Evolutionary conservation across 2,329 filamentous ascomycete species (phyloP).

Genomic region (Fusarium sp.): DNA sequence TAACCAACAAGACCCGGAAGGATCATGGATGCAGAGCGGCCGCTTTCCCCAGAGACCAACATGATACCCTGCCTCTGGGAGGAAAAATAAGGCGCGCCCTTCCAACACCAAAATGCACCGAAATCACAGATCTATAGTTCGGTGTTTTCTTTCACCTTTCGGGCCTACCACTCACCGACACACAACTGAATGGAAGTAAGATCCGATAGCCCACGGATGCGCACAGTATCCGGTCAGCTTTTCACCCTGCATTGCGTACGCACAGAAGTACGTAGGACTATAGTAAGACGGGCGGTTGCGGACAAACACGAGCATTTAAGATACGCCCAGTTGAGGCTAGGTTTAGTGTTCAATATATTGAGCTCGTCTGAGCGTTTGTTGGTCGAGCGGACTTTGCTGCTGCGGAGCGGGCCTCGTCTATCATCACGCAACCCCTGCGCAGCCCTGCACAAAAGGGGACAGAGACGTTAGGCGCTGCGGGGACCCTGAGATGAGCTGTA

Average conservation of each 20-base stretch:
- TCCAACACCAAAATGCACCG: neutral
- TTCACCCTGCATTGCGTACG: neutral
- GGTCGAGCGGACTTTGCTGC: slow-evolving; percentile 29
- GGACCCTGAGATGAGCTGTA: slow-evolving; percentile 9
- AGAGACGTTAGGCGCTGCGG: slow-evolving; percentile 2
- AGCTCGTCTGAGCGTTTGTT: neutral
- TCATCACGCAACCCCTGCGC: slow-evolving; percentile 18
- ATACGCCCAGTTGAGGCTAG: neutral
- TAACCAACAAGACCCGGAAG: neutral
- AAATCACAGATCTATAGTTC: neutral
- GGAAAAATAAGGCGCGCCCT: neutral
- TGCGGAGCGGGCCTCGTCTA: slow-evolving; percentile 7
- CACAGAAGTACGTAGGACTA: neutral
- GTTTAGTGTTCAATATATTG: neutral
- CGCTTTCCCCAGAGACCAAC: neutral
- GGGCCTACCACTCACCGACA: neutral
- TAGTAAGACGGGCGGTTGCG: neutral
- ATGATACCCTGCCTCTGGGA: neutral
- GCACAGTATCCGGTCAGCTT: slow-evolving; percentile 6
- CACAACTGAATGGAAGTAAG: neutral
- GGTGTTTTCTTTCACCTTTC: neutral
- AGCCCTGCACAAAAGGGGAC: neutral
- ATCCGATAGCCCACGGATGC: neutral
- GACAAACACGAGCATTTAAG: neutral
- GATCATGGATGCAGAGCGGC: neutral